phyloP scores from a whole-genome alignment of 148 eudicot species.

The Spergularia marina region DNA sequence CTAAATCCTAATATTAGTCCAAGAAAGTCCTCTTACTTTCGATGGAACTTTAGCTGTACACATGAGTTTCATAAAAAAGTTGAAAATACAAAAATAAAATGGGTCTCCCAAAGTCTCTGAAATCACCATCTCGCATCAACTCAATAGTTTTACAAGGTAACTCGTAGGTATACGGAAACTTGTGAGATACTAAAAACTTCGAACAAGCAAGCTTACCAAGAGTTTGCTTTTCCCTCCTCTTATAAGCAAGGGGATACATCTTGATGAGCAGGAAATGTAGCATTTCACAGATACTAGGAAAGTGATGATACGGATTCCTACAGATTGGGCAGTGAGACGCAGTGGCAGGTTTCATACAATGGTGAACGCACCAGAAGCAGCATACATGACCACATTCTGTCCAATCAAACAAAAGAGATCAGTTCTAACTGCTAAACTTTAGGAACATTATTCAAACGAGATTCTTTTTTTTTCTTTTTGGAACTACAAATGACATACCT shows the following conservation, averaged over 20 bases:
- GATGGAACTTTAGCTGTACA: no score
- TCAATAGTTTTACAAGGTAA: no score
- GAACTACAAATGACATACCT: constrained; percentile 31
- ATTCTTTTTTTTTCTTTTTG: constrained; percentile 1
- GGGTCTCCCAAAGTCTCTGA: no score
- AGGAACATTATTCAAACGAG: neutral
- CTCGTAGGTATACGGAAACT: neutral
- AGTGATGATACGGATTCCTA: constrained; percentile 63
- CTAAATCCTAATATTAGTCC: no score
- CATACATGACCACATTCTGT: constrained; percentile 85
- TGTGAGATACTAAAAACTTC: neutral
- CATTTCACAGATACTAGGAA: constrained; percentile 69
- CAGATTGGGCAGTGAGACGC: constrained; percentile 77
- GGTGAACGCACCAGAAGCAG: constrained; percentile 84
- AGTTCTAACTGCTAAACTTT: constrained; percentile 3
- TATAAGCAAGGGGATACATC: constrained; percentile 66
- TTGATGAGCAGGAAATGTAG: constrained; percentile 62
- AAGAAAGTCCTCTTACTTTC: no score
- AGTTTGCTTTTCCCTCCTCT: constrained; percentile 58
- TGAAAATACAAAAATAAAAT: no score
- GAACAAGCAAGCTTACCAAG: constrained; percentile 43
- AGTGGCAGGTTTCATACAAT: constrained; percentile 43
- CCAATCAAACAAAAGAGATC: constrained; percentile 13
- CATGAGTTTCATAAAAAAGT: no score
- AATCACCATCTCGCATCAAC: no score